Evolutionary conservation across 2,329 filamentous ascomycete genomes (phyloP).

Genomic region (Metarhizium humberi): DNA sequence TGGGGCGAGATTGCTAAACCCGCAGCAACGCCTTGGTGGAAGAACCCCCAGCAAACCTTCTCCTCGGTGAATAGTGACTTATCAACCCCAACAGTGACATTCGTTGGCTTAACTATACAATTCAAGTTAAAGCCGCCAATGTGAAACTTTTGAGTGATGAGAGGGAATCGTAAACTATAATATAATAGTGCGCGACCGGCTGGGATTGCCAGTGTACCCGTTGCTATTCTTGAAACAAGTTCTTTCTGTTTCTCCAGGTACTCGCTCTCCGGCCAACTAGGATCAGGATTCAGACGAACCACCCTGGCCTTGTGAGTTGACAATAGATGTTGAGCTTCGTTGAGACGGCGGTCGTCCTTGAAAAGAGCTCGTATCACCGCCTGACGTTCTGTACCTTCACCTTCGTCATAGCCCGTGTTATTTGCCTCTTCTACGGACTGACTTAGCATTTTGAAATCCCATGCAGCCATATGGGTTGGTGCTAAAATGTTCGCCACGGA

Average conservation of each 20-base stretch:
- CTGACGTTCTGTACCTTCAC: slow-evolving; percentile 75
- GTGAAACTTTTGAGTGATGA: slow-evolving; percentile 86
- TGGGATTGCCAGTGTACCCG: slow-evolving; percentile 80
- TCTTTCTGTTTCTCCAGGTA: slow-evolving; percentile 89
- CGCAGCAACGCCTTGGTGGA: slow-evolving; percentile 91
- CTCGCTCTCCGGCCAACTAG: slow-evolving; percentile 75
- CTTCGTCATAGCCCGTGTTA: slow-evolving; percentile 59
- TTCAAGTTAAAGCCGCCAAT: slow-evolving; percentile 87
- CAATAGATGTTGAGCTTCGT: slow-evolving; percentile 77
- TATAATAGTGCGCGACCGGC: slow-evolving; percentile 80
- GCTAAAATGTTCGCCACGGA: slow-evolving; percentile 32
- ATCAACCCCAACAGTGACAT: slow-evolving; percentile 89
- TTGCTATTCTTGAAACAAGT: slow-evolving; percentile 75
- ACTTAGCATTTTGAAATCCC: slow-evolving; percentile 74
- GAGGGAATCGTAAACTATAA: slow-evolving; percentile 76
- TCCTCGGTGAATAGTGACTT: slow-evolving; percentile 83
- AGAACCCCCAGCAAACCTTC: slow-evolving; percentile 97
- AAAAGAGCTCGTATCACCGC: slow-evolving; percentile 80
- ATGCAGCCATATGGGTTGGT: slow-evolving; percentile 55
- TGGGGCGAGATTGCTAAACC: slow-evolving; percentile 83
- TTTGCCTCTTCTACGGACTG: slow-evolving; percentile 52
- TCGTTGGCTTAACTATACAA: slow-evolving; percentile 84
- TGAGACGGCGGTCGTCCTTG: slow-evolving; percentile 79
- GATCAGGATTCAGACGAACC: slow-evolving; percentile 66
- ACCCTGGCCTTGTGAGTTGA: slow-evolving; percentile 74